These are phyloP conservation scores for Cryphonectria japonica DNA, from an alignment of 2,329 filamentous ascomycete species.

Conservation along the genomic window DNA sequence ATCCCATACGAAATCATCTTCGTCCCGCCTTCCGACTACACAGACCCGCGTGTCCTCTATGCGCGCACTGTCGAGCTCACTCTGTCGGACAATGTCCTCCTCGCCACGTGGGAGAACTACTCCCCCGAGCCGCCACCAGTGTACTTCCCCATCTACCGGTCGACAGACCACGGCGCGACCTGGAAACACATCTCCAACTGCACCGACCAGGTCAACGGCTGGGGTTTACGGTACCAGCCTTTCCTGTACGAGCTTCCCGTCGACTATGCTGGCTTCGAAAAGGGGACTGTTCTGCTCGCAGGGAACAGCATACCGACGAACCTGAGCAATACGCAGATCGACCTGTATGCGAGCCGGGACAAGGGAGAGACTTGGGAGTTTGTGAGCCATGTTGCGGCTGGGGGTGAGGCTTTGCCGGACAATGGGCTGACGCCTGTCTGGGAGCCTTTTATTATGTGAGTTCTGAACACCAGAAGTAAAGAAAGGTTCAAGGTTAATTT, in stretches of 20 bases:
- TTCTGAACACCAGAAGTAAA: background rate
- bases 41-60: conserved; percentile 48
- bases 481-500: background rate
- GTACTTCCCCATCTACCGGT: conserved; percentile 58
- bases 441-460: conserved; percentile 67
- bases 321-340: conserved; percentile 67
- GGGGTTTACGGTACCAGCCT: conserved; percentile 72
- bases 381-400: conserved; percentile 66
- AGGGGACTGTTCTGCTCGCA: conserved; percentile 66
- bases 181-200: conserved; percentile 69
- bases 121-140: conserved; percentile 58
- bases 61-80: conserved; percentile 48
- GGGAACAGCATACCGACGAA: conserved; percentile 61
- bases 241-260: conserved; percentile 67
- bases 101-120: conserved; percentile 62
- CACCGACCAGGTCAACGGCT: conserved; percentile 64
- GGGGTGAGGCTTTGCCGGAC: conserved; percentile 63
- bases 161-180: conserved; percentile 57
- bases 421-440: conserved; percentile 72
- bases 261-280: conserved; percentile 58
- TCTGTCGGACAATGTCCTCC: conserved; percentile 49
- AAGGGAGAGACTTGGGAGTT: conserved; percentile 67
- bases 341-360: conserved; percentile 69
- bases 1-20: conserved; percentile 42
- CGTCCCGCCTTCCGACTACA: conserved; percentile 49